Evolutionary conservation across 2,329 filamentous ascomycete genomes (phyloP).

Genomic region (Zymoseptoria passerinii): DNA sequence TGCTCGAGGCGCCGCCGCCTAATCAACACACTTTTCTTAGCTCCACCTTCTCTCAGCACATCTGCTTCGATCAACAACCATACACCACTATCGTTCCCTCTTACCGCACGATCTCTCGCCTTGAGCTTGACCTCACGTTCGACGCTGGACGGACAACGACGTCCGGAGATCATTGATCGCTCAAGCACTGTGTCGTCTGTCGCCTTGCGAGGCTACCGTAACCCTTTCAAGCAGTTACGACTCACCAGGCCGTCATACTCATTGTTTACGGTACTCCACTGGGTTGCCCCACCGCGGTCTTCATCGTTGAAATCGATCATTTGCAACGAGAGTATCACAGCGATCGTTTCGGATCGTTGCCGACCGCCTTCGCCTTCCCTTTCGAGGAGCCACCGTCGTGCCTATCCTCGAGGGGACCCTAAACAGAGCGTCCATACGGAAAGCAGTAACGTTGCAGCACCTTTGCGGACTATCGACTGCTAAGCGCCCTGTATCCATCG

Average conservation of each 20-base stretch:
- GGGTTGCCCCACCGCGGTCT: neutral
- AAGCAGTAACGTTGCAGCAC: neutral
- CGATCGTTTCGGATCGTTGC: neutral
- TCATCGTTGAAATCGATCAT: neutral
- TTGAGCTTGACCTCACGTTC: neutral
- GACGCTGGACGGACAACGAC: neutral
- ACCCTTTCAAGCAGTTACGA: neutral
- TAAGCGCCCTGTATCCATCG: neutral
- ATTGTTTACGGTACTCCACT: neutral
- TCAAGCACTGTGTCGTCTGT: neutral
- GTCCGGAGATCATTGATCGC: neutral
- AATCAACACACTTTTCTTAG: constrained; percentile 11
- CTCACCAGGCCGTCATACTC: neutral
- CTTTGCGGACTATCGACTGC: neutral
- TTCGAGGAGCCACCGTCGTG: neutral
- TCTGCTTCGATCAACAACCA: constrained; percentile 7
- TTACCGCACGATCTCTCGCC: neutral
- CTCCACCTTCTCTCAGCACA: constrained; percentile 12
- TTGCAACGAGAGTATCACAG: neutral
- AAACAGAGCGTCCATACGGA: neutral
- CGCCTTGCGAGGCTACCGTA: neutral
- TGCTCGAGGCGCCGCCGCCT: constrained; percentile 9
- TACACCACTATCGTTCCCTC: neutral
- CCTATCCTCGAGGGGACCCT: too few relatives aligned
- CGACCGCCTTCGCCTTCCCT: neutral